Base-by-base conservation (phyloP, 805 yeast genomes). In the Myxozyma sirexii region DNA sequence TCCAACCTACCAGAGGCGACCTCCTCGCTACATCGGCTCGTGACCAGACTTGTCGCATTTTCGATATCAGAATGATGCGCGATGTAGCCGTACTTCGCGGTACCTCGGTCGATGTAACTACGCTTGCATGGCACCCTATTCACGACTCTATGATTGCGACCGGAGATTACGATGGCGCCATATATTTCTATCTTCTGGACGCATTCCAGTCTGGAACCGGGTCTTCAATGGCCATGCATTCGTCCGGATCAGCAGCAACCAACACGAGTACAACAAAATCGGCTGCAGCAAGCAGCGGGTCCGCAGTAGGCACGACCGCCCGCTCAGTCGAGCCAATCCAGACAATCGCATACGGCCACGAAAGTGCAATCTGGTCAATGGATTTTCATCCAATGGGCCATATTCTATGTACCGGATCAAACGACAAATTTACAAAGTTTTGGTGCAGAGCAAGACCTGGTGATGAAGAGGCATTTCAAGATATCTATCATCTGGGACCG, bases 381-480 rank as follows among this genome's bases (percentile, higher is more conserved):
- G 93, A 92, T 61, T 94, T 91, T 71, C 97, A 92, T 74, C 98
- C 98, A 1, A 77, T 88, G 68, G 99, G 99, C 2, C 97, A 94
- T 74, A 77, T 93, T 52, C 76, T 94, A 37, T 85, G 96, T 56
- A 85, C 97, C 6, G 98, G 97, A 0, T 93, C 97, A 19, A 90
- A 94, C 58, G 99, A 94, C 73, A 83, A 94, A 70, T 84, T 96
- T 4, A 89, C 96, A 24, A 76, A 97, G 57, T 89, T 96, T 74
- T 94, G 99, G 99, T 84, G 92, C 31, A 79, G 99, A 53, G 87
- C 96, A 1, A 80, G 96, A 70, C 97, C 97, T 1, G 87, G 86
- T 67, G 99, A 94, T 75, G 87, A 90, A 0, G 82, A 82, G 70
- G 88, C 89, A 2, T 90, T 84, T 76, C 83, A 85, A 65, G 97